Percentiles rank a stretch among this genome's conserved stretches.
phyloP scores from a whole-genome alignment of 441 rosid species.

The Pelargonium citronellum region DNA sequence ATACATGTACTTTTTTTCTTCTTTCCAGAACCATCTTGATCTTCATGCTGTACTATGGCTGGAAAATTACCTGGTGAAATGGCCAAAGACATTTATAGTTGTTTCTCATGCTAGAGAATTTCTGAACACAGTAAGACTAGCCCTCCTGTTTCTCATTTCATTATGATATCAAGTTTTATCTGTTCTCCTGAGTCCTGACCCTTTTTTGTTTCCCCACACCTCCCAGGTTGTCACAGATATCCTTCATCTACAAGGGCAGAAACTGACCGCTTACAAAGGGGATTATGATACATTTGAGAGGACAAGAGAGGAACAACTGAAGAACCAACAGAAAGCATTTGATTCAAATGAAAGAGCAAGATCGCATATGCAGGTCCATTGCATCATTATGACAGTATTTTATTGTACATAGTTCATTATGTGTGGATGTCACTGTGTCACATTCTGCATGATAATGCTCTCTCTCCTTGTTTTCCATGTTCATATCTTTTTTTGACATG shows the following conservation, averaged over 20 bases:
- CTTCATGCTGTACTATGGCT: conserved; percentile 97
- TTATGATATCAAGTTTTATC: neutral
- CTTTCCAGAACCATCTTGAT: conserved; percentile 91
- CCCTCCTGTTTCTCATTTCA: neutral
- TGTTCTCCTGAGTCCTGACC: neutral
- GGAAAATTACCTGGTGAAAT: conserved; percentile 82
- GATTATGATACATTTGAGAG: conserved; percentile 82
- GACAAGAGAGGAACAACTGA: conserved; percentile 77
- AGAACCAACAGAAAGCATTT: conserved; percentile 85
- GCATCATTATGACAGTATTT: neutral
- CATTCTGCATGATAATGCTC: too few species aligned
- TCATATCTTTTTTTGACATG: neutral
- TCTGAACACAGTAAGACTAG: conserved; percentile 66
- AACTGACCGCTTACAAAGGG: conserved; percentile 70
- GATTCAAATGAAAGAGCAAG: conserved; percentile 79
- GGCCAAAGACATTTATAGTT: conserved; percentile 95
- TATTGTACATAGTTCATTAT: too few species aligned
- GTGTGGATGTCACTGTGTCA: neutral
- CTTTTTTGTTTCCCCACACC: neutral
- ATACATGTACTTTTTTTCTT: conserved; percentile 14
- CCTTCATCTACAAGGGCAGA: conserved; percentile 83
- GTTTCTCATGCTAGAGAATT: conserved; percentile 99
- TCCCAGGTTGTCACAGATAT: conserved; percentile 93
- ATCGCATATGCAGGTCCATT: conserved; percentile 84
- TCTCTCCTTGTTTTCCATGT: too few species aligned